phyloP scores from a whole-genome alignment of 2,329 filamentous ascomycete species.

The Huntiella bhutanensis region DNA sequence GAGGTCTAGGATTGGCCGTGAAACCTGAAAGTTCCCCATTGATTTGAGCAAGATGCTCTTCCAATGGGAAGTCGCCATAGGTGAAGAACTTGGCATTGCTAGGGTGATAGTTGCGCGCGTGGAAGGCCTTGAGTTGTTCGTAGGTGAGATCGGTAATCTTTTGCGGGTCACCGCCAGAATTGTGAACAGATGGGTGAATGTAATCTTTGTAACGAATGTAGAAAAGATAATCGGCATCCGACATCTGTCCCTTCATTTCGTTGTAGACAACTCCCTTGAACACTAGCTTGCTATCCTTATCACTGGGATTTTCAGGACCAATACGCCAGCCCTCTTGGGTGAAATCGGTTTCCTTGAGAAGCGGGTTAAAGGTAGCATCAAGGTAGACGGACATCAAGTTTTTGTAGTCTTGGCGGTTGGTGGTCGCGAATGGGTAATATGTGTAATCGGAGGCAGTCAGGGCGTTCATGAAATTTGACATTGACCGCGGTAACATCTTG shows the following conservation, averaged over 20 bases:
- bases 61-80: constrained; percentile 80
- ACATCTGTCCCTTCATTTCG: constrained; percentile 99
- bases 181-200: constrained; percentile 85
- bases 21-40: constrained; percentile 58
- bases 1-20: constrained; percentile 36
- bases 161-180: constrained; percentile 88
- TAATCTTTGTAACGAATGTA: constrained; percentile 92
- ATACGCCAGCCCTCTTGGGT: constrained; percentile 94
- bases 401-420: constrained; percentile 83
- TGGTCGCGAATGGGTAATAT: constrained; percentile 94
- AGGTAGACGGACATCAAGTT: constrained; percentile 95
- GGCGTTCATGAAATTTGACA: constrained; percentile 99
- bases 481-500: constrained; percentile 93
- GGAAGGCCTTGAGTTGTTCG: constrained; percentile 72
- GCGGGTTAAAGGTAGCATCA: constrained; percentile 76
- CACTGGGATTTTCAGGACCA: constrained; percentile 66
- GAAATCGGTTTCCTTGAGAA: constrained; percentile 82
- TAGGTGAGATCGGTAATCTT: constrained; percentile 94
- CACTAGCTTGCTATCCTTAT: constrained; percentile 50
- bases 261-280: constrained; percentile 99
- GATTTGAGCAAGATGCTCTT: constrained; percentile 62
- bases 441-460: constrained; percentile 95
- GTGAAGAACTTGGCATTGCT: constrained; percentile 94
- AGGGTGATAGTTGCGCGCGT: constrained; percentile 85
- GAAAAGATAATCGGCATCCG: constrained; percentile 86